Evolutionary conservation across 805 yeast genomes (phyloP), one percentile per base, ranked within the genome.

Genomic region (Clavispora asparagi): DNA sequence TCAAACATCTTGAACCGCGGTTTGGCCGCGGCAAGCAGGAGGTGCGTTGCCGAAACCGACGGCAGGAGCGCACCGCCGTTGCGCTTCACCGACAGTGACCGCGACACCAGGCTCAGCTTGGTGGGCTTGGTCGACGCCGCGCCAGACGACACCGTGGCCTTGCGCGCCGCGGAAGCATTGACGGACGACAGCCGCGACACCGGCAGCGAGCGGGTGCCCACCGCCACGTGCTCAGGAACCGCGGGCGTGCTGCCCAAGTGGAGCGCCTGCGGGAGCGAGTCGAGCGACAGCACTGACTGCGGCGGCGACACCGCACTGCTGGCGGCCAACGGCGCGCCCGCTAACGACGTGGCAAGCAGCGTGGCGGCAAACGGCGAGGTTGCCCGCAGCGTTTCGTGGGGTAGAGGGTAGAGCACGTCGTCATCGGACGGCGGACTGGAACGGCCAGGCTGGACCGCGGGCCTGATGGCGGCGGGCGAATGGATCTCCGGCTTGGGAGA

Each of bases 1-100:
- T 82, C 88, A 42, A 70, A 67, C 58, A 82, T 65, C 17, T 68
- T 56, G 59, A 83, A 83, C 38, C 91, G 56, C 1, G 78, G 78
- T 40, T 65, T 64, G 7, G 39, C 43, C 13, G 44, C 42, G 5
- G 44, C 50, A 28, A 41, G 44, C 13, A 55, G 45, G 23, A 55
- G 45, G n/a, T 52, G 43, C 0, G 51, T 43, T 36, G 44, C 39
- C 16, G 55, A 51, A 3, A 43, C 53, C 9, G 51, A 37, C 6
- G 55, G 52, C 9, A 54, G 44, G 14, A 50, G 40, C 29, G 12
- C 42, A n/a, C 50, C 30, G n/a, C n/a, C 19, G n/a, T 2, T 4
- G 28, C 33, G 19, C 17, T 11, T 16, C 6, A 43, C 52, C 11
- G 51, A 33, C 9, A 54, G 50, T 8, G 55, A 43, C 13, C 48